Conservation (phyloP, 306 rosid genomes). For the Fagus sylvatica region DNA sequence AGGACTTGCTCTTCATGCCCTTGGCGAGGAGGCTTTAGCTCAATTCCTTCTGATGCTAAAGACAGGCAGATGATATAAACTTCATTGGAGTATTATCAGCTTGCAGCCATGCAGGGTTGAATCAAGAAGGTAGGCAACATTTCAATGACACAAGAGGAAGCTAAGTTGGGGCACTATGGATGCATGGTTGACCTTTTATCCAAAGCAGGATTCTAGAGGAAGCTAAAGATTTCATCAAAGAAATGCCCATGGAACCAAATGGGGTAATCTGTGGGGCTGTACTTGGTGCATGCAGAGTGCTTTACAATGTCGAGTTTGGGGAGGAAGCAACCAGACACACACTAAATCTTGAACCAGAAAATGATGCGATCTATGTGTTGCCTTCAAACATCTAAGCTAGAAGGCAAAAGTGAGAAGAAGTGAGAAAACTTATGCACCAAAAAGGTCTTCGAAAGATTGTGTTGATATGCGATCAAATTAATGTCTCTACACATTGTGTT, state of each 20-base stretch:
- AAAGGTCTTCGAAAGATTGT: too few relatives aligned
- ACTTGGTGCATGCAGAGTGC: slow-evolving; percentile 1
- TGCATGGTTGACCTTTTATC: slow-evolving; percentile 23
- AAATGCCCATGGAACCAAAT: too few relatives aligned
- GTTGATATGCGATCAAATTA: too few relatives aligned
- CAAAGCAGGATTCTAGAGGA: slow-evolving; percentile 16
- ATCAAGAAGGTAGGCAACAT: slow-evolving; percentile 6
- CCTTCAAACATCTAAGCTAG: too few relatives aligned
- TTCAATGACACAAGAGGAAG: slow-evolving; percentile 5
- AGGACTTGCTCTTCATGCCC: too few relatives aligned
- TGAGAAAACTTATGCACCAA: not conserved
- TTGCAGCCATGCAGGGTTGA: too few relatives aligned
- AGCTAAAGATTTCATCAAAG: slow-evolving; percentile 12
- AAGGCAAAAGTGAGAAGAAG: slow-evolving; percentile 15
- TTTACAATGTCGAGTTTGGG: slow-evolving; percentile 12
- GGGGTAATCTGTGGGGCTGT: too few relatives aligned
- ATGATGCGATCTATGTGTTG: slow-evolving; percentile 23
- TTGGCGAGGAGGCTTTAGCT: too few relatives aligned
- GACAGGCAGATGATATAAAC: too few relatives aligned
- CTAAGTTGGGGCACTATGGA: slow-evolving; percentile 22
- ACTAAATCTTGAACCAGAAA: slow-evolving; percentile 21
- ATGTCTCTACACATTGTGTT: not conserved
- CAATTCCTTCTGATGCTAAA: too few relatives aligned
- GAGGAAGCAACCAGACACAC: slow-evolving; percentile 3
- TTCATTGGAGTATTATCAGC: too few relatives aligned